Evolutionary conservation across 208 protist genomes (phyloP).

Genomic region (Wallacemonas sp.): DNA sequence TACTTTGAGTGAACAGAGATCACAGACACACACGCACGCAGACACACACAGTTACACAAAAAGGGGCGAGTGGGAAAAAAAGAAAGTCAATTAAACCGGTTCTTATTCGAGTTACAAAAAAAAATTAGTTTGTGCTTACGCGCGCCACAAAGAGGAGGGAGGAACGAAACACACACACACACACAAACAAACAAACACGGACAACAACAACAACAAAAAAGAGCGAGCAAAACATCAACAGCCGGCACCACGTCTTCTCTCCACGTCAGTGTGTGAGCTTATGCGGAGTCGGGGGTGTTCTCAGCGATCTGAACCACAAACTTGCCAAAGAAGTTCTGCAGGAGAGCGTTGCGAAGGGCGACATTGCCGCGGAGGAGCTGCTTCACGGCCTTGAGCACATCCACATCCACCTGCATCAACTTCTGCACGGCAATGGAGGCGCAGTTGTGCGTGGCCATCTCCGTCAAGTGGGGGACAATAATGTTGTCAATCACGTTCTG

Average conservation of each 20-base stretch:
- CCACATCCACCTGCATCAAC: slow-evolving; percentile 66
- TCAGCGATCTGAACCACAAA: slow-evolving; percentile 83
- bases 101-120: slow-evolving; percentile 17
- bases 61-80: not conserved
- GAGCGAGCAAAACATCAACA: not conserved
- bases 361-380: slow-evolving; percentile 40
- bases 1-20: too few relatives aligned
- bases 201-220: slow-evolving; percentile 11
- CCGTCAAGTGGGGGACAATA: slow-evolving; percentile 44
- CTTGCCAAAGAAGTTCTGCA: slow-evolving; percentile 86
- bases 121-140: slow-evolving; percentile 4
- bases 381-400: slow-evolving; percentile 45
- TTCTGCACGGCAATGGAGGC: slow-evolving; percentile 84
- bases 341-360: slow-evolving; percentile 56
- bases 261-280: too few relatives aligned
- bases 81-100: slow-evolving; percentile 11
- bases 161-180: too few relatives aligned
- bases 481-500: slow-evolving; percentile 49
- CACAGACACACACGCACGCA: not conserved
- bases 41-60: not conserved
- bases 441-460: slow-evolving; percentile 62
- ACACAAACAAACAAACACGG: not conserved
- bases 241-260: too few relatives aligned
- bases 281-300: not conserved
- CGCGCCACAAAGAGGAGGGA: too few relatives aligned